phyloP scores from a whole-genome alignment of 1,284 basidiomycete species.

The Xanthoconium separans region DNA sequence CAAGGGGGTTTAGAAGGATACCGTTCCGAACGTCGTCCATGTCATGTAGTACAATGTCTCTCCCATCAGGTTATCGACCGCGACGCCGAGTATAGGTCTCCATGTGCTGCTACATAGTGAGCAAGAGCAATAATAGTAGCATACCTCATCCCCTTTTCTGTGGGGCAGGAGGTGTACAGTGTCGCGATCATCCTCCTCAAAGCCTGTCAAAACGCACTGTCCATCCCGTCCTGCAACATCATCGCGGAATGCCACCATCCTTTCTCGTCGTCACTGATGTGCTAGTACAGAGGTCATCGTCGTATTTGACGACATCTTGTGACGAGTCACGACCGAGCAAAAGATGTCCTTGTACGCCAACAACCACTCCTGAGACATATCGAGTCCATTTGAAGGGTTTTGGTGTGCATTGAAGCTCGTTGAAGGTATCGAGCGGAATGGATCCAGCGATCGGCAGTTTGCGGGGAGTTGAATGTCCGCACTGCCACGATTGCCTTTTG shows the following conservation, averaged over 20 bases:
- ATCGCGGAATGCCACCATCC: background rate
- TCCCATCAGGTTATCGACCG: background rate
- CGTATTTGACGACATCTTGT: background rate
- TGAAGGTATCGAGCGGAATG: background rate
- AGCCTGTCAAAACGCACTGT: background rate
- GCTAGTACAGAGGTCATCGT: constrained; percentile 1
- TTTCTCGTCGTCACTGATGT: background rate
- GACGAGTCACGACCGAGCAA: background rate
- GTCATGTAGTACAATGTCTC: background rate
- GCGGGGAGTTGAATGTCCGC: too few species aligned
- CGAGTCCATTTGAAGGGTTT: constrained; percentile 5
- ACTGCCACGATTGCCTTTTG: too few species aligned
- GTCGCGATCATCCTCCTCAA: background rate
- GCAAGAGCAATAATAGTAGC: background rate
- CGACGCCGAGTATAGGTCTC: background rate
- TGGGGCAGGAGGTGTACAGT: constrained; percentile 5
- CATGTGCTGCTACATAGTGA: constrained; percentile 3
- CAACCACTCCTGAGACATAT: constrained; percentile 4
- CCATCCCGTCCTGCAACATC: background rate
- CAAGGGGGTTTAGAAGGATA: background rate
- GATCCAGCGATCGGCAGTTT: too few species aligned
- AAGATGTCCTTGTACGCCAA: constrained; percentile 4
- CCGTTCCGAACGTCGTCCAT: constrained; percentile 4
- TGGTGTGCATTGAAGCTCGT: background rate
- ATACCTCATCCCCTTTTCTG: constrained; percentile 4